These are phyloP conservation scores for Diaporthe amygdali DNA, from an alignment of 2,329 filamentous ascomycete genomes.

Conservation along the genomic window DNA sequence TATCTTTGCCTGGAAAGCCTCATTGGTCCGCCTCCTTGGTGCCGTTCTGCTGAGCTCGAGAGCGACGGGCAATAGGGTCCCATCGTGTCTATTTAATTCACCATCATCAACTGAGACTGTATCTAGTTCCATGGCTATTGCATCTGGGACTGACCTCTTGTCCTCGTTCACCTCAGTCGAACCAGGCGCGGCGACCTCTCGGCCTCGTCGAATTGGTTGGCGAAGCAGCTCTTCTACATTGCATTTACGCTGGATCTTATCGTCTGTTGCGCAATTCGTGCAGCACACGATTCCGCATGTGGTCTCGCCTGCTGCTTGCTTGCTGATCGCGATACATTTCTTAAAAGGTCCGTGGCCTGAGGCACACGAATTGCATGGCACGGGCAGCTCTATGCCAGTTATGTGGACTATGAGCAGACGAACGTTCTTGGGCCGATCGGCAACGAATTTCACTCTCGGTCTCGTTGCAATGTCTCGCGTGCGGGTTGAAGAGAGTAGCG, in stretches of 20 bases:
- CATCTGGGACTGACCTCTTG: too few species aligned
- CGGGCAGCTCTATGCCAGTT: background rate
- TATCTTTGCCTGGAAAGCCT: too few species aligned
- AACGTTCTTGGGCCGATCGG: background rate
- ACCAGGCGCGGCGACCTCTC: too few species aligned
- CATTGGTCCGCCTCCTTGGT: too few species aligned
- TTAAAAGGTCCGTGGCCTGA: background rate
- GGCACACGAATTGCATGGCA: background rate
- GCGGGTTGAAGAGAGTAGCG: background rate
- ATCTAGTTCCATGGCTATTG: too few species aligned
- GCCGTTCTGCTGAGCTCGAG: too few species aligned
- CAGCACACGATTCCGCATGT: background rate
- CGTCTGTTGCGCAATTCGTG: slow-evolving; percentile 8
- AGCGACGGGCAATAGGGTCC: too few species aligned
- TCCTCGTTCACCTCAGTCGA: too few species aligned
- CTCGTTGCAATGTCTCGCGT: background rate
- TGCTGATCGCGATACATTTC: background rate
- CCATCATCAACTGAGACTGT: too few species aligned
- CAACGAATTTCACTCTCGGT: background rate
- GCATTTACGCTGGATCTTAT: background rate
- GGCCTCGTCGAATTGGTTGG: too few species aligned
- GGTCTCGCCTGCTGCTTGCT: background rate
- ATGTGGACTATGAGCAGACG: slow-evolving; percentile 16
- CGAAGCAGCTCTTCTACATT: background rate
- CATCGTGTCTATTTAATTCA: too few species aligned